These are phyloP conservation scores for Arachnomyces sp. DNA, from an alignment of 2,329 filamentous ascomycete species.

Conservation along the genomic window DNA sequence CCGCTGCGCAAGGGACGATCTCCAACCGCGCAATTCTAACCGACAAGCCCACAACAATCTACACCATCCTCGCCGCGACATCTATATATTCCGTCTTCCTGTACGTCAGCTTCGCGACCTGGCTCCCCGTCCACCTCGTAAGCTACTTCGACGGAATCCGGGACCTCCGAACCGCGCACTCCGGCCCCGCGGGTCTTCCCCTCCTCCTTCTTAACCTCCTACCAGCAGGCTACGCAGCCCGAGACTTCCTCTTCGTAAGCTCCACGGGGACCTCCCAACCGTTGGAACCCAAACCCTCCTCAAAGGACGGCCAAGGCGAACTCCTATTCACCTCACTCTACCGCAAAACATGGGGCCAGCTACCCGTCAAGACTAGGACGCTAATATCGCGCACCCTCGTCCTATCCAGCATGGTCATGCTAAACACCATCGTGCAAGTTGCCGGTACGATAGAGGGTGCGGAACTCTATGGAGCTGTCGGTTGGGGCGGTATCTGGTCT, in stretches of 20 bases:
- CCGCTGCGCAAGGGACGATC: conserved; percentile 34
- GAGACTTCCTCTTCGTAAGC: conserved; percentile 63
- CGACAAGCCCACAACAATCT: conserved; percentile 54
- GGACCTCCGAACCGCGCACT: conserved; percentile 59
- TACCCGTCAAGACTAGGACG: conserved; percentile 51
- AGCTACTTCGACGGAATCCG: conserved; percentile 64
- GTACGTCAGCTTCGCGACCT: conserved; percentile 59
- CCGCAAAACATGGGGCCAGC: conserved; percentile 52
- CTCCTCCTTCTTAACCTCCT: conserved; percentile 46
- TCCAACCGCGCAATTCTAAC: conserved; percentile 57
- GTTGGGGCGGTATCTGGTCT: conserved; percentile 71
- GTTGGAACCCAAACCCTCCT: conserved; percentile 18
- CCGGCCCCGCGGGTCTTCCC: conserved; percentile 47
- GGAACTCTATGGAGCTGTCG: conserved; percentile 58
- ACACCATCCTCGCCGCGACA: conserved; percentile 60
- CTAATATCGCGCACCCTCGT: conserved; percentile 55
- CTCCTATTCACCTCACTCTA: conserved; percentile 62
- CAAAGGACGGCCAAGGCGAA: conserved; percentile 54
- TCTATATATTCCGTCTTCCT: conserved; percentile 68
- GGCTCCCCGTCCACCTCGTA: conserved; percentile 64
- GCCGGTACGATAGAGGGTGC: conserved; percentile 61
- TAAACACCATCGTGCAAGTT: conserved; percentile 57
- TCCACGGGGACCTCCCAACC: conserved; percentile 39
- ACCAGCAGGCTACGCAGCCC: conserved; percentile 62
- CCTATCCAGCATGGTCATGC: conserved; percentile 37